Evolutionary conservation across 805 yeast genomes (phyloP).

Genomic region (Saccharomycopsis babjevae): DNA sequence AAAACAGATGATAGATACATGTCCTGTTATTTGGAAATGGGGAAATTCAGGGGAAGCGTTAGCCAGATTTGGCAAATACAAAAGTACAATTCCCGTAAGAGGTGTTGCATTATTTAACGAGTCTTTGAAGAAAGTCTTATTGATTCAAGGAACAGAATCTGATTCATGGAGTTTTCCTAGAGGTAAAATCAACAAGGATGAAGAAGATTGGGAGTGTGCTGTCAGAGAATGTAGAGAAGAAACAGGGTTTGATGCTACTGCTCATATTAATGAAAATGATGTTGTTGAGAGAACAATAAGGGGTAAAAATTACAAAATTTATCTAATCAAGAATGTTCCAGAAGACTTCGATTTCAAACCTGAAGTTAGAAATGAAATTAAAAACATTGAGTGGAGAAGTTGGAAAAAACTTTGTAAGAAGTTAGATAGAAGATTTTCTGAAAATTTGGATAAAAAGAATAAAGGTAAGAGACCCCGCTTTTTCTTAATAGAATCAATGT

Average conservation of each 20-base stretch:
- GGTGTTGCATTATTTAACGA: conserved; percentile 85
- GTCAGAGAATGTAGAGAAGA: conserved; percentile 88
- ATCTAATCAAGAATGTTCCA: conserved; percentile 66
- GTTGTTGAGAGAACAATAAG: conserved; percentile 70
- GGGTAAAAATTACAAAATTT: conserved; percentile 82
- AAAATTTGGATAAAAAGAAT: conserved; percentile 20
- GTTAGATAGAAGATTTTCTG: conserved; percentile 25
- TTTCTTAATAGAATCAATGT: conserved; percentile 38
- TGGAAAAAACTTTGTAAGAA: conserved; percentile 35
- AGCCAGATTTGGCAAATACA: conserved; percentile 71
- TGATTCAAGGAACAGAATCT: conserved; percentile 80
- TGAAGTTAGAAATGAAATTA: conserved; percentile 78
- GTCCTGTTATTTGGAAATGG: conserved; percentile 79
- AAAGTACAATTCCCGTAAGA: conserved; percentile 86
- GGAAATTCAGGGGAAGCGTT: conserved; percentile 70
- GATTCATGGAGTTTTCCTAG: conserved; percentile 92
- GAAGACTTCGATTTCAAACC: conserved; percentile 71
- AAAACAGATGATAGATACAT: conserved; percentile 50
- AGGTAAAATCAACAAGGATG: conserved; percentile 93
- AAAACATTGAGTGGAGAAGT: conserved; percentile 70
- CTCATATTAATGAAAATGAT: conserved; percentile 56
- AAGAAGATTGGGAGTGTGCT: conserved; percentile 81
- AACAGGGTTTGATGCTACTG: conserved; percentile 78
- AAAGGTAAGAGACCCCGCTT: conserved; percentile 19
- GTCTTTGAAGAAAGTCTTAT: conserved; percentile 54